Base-by-base conservation (phyloP, 1,139 yeast species). In the Geotrichum armillariae region DNA sequence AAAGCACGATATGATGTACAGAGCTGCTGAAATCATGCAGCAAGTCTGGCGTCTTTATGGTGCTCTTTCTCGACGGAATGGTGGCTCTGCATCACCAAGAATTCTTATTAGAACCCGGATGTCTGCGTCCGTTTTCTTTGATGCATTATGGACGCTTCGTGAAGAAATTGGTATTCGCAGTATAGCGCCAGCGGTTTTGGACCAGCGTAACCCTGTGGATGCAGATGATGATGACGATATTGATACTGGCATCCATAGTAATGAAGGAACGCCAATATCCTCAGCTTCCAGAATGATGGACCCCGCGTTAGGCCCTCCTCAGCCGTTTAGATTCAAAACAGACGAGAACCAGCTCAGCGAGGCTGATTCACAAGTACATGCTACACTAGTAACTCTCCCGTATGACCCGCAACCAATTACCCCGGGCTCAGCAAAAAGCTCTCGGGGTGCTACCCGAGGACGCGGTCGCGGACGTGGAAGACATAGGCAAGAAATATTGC, bases 101-200 rank as follows among this genome's bases (percentile, higher is more conserved):
- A 64, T 90, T 12, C 76, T 78, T 1, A 83, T 90, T 11, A 75
- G 88, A 43, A 83, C 94, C 8, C 77, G 97, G 58, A 85, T 88
- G 95, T 80, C 95, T 4, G 96, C 96, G 0, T 85, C 94, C 49
- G 90, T 91, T 1, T 89, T 93, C 61, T 93, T 91, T 65, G 99
- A 93, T 66, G 84, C 93, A 61, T 71, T 93, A 51, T 86, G 90
- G 79, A 76, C 88, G 5, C 71, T 91, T 60, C 74, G 96, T 59
- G 93, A 87, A 58, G 86, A 87, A 64, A 89, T 88, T 53, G 97
- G 96, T 12, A 64, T 64, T 40, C 55, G 65, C n/a, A 60, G 65
- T 27, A 66, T 59, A 17, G 72, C 72, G 1, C 73, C 72, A 7
- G 60, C 70, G 0, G 61, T 61, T 5, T 60, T 69, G 23, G 63